Evolutionary conservation across 345 rosid species (phyloP).

Genomic region (Hibiscus mutabilis): DNA sequence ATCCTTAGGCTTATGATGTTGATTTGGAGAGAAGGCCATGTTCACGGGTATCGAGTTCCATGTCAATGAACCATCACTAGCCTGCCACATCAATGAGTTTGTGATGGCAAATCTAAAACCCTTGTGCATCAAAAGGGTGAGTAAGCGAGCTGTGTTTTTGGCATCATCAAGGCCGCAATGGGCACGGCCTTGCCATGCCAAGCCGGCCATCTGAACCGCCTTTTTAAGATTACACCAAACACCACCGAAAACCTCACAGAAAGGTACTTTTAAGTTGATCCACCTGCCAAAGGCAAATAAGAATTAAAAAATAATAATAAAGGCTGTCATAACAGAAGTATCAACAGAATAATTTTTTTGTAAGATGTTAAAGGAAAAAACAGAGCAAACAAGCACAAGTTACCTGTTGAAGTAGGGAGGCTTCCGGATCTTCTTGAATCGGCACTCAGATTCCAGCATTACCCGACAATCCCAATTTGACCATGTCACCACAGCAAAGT

Average conservation of each 20-base stretch:
- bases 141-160: conserved; percentile 42
- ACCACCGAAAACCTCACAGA: conserved; percentile 35
- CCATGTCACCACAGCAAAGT: conserved; percentile 49
- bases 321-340: background rate
- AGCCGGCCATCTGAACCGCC: conserved; percentile 42
- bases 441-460: conserved; percentile 55
- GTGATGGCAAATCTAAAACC: conserved; percentile 44
- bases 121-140: conserved; percentile 33
- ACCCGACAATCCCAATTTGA: conserved; percentile 53
- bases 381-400: background rate
- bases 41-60: conserved; percentile 19
- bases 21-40: conserved; percentile 16
- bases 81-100: conserved; percentile 34
- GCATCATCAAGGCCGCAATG: conserved; percentile 55
- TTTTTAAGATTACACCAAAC: conserved; percentile 37
- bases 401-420: conserved; percentile 49
- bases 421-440: conserved; percentile 39
- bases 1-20: conserved; percentile 19
- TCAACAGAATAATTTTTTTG: background rate
- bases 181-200: conserved; percentile 43
- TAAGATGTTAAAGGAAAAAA: background rate
- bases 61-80: conserved; percentile 16
- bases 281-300: conserved; percentile 27
- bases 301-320: background rate
- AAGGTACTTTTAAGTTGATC: conserved; percentile 53